A percentile compares a stretch with the other conserved stretches of the same genome.
Evolutionary conservation across 2,329 filamentous ascomycete genomes (phyloP).

Genomic region (Cladophialophora immunda): DNA sequence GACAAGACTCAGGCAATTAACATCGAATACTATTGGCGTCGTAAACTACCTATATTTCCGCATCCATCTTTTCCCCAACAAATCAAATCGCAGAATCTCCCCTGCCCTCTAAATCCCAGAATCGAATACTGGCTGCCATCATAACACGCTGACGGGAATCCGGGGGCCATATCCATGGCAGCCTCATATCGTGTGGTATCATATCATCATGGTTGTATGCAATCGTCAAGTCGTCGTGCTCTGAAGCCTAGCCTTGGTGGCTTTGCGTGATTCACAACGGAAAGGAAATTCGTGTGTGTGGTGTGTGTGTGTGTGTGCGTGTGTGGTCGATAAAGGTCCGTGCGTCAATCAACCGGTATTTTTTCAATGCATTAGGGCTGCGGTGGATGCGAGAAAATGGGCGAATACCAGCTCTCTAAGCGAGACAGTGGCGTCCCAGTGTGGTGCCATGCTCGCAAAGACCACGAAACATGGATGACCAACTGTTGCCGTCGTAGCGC

Average conservation of each 20-base stretch:
- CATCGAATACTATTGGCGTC: too few species aligned
- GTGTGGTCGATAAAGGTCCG: background rate
- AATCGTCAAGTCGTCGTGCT: conserved; percentile 1
- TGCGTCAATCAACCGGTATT: background rate
- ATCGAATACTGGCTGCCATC: too few species aligned
- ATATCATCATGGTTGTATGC: conserved; percentile 7
- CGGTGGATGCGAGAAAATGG: background rate
- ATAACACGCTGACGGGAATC: too few species aligned
- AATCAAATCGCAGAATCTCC: too few species aligned
- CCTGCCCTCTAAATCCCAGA: too few species aligned
- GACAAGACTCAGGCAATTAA: too few species aligned
- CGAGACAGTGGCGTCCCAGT: background rate
- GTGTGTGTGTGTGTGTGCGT: too few species aligned
- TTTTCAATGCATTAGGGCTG: background rate
- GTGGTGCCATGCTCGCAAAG: background rate
- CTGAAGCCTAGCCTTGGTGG: background rate
- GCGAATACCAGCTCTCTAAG: background rate
- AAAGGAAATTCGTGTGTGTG: conserved; percentile 1
- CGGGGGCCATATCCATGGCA: background rate
- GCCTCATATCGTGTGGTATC: conserved; percentile 3
- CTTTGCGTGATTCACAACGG: background rate
- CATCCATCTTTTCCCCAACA: too few species aligned
- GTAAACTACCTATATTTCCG: too few species aligned
- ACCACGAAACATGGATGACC: background rate
- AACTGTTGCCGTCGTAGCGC: background rate